Base-by-base conservation (phyloP, 2,329 filamentous ascomycete species). In the Penicillium aurantiogriseum region DNA sequence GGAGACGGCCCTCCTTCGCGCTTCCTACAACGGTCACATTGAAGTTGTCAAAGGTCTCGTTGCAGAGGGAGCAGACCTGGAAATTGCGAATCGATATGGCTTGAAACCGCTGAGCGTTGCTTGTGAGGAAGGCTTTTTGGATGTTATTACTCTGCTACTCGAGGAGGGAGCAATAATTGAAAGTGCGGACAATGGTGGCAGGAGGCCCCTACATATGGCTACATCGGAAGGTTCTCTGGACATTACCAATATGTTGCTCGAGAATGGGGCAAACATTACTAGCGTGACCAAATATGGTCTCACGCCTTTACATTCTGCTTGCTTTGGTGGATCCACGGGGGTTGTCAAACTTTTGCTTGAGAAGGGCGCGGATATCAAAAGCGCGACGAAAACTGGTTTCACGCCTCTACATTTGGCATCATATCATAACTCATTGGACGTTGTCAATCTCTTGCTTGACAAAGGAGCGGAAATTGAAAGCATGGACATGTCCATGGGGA, bases 341-440 rank as follows among this genome's bases (percentile, higher is more conserved):
- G 25, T 39, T 21, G 4, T 5, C 5, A 39, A 21, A 21, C 10
- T 39, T 0, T 13, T 39, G 5, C 38, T 40, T 3, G 38, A 40
- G 11, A 40, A 13, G 1, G 19, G 19, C 0, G 38, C 38, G 3
- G 11, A 13, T 19, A 23, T 31, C 29, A 31, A 31, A 4, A 5
- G 29, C 4, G 10, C 5, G 10, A 5, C 4, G 0, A 2, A 11
- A 13, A 5, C 1, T 15, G 39, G 39, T 7, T 0, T 8, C 11
- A 40, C 39, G 2, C 11, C 39, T 40, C 4, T 40, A 23, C 19
- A 40, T 40, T 13, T 4, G 0, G 29, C 29, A 11, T 31, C 29
- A 11, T 11, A 11, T 11, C 5, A 11, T 11, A 4, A 11, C 10
- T 31, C 10, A 5, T 11, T 31, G 10, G 29, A 31, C 10, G 4